These are phyloP conservation scores for Venturia carpophila DNA, from an alignment of 2,329 filamentous ascomycete genomes.

Conservation along the genomic window DNA sequence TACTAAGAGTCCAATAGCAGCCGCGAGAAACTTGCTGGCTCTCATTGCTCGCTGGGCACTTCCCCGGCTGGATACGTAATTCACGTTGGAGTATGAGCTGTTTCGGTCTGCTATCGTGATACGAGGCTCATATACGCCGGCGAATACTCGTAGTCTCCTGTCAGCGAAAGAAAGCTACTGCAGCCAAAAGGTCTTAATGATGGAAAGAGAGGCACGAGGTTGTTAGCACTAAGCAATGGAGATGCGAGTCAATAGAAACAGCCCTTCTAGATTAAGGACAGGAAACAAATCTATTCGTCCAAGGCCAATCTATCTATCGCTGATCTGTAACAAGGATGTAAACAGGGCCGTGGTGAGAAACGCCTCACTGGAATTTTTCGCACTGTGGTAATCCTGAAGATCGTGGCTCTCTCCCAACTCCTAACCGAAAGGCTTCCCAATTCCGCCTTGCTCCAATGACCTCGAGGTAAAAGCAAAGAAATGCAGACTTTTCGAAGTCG, in stretches of 20 bases:
- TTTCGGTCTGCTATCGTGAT: neutral
- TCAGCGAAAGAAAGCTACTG: neutral
- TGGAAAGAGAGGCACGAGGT: neutral
- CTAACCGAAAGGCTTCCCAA: neutral
- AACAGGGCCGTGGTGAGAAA: neutral
- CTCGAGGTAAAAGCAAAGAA: neutral
- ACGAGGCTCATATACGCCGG: neutral
- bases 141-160: neutral
- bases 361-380: neutral
- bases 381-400: neutral
- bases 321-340: constrained; percentile 6
- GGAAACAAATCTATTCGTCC: neutral
- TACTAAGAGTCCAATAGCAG: neutral
- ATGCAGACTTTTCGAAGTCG: neutral
- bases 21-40: neutral
- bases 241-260: neutral
- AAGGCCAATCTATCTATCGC: constrained; percentile 7
- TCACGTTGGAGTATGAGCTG: neutral
- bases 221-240: neutral
- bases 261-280: neutral
- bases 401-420: neutral
- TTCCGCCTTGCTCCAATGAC: neutral
- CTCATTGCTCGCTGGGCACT: neutral
- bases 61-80: neutral
- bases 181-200: neutral